Evolutionary conservation across 2,329 filamentous ascomycete genomes (phyloP).

Genomic region (Xylaria sp.): DNA sequence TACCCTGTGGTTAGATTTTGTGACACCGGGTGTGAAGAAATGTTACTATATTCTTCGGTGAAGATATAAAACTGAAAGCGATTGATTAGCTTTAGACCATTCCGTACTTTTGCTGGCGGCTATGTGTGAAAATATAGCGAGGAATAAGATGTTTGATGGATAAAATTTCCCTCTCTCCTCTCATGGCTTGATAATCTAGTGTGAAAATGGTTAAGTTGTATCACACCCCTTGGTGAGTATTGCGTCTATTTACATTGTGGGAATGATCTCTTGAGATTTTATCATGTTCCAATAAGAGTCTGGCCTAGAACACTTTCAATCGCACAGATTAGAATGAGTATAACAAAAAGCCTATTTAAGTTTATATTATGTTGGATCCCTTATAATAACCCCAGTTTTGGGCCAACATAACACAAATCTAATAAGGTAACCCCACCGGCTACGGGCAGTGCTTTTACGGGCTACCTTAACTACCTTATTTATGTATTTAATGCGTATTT

Average conservation of each 20-base stretch:
- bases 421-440: too few species aligned
- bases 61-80: neutral
- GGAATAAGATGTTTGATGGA: neutral
- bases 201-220: neutral
- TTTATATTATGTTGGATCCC: too few species aligned
- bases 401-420: too few species aligned
- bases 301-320: neutral
- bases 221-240: neutral
- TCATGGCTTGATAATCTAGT: neutral
- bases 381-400: too few species aligned
- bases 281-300: neutral
- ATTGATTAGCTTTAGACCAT: neutral
- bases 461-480: too few species aligned
- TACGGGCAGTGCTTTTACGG: too few species aligned
- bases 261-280: neutral
- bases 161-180: neutral
- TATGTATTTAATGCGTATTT: too few species aligned
- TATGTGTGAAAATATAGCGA: neutral
- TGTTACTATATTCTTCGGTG: neutral
- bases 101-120: neutral
- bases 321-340: neutral
- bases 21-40: neutral
- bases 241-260: neutral
- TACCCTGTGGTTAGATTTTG: neutral
- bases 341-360: neutral